Base-by-base conservation (phyloP, 495 filamentous ascomycete genomes). In the Penicillium turbatum region DNA sequence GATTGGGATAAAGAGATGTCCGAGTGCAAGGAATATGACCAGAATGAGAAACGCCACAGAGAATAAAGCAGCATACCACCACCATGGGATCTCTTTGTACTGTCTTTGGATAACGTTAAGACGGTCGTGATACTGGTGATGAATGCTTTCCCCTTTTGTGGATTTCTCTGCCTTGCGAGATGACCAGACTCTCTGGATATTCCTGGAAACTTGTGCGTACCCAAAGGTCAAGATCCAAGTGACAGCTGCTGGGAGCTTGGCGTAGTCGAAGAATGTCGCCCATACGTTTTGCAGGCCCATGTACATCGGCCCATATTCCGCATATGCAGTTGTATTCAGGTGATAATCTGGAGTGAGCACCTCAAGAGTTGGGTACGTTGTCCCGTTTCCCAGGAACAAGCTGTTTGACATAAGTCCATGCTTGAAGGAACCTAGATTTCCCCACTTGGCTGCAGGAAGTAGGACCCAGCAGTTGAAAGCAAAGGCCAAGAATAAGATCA, bases 191-290 rank as follows among this genome's bases (percentile, higher is more conserved):
- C 74, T 78, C 11, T 47, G 56, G 17, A 73, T 60, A 26, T 71
- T 79, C 6, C 61, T 60, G 11, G 63, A 70, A 17, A 81, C 65
- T 51, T 79, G 69, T 1, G 70, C 42, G 34, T 67, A 79, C 1
- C 80, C 80, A 51, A 83, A 83, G 8, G 79, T 76, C 2, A 64
- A 67, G 58, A 83, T 81, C 78, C 79, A 83, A 8, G 72, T 74
- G 36, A 82, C 61, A 2, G 78, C 79, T 10, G 78, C 78, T n/a
- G 77, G 70, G 39, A 81, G 75, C 12, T 77, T 79, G 26, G 77
- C 74, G 49, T 80, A 81, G 61, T 81, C 78, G 56, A 82, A 82
- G 67, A 82, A 81, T 24, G 79, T 80, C 3, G 64, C 61, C 79
- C 79, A 82, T 10, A 80, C 66, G 37, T 75, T 69, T 40, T 82